Evolutionary conservation across 1,284 basidiomycete genomes (phyloP), one percentile per base, ranked within the genome.

Genomic region (Moesziomyces antarcticus): DNA sequence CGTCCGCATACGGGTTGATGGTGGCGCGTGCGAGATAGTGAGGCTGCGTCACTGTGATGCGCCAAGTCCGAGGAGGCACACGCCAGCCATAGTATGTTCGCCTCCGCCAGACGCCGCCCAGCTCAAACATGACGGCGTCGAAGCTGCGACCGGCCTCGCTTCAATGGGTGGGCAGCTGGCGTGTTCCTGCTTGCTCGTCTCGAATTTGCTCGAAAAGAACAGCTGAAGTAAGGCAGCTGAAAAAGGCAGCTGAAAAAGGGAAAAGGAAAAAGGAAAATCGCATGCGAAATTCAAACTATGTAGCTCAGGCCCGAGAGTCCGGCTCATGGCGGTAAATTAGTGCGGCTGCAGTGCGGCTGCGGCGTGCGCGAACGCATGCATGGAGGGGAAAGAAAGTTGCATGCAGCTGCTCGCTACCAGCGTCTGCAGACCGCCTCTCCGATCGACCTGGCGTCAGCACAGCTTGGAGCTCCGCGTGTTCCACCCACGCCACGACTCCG

Each of bases 311-410:
- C 21, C 20, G 9, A 45, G 21, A 25, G 25, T 3, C 1, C 4
- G 30, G 30, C 30, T 13, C 30, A 33, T 13, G 30, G 30, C 30
- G n/a, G n/a, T n/a, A n/a, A n/a, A n/a, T n/a, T n/a, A n/a, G n/a
- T 33, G 30, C 2, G 5, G 37, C 37, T 40, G 37, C 37, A 40
- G 37, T 40, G 37, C 37, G 37, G 37, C 37, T 18, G 30, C 30
- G 13, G 30, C 30, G 30, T 33, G 30, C 10, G 30, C 30, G 37
- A 40, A 18, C 37, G 18, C 24, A 46, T 18, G 37, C 37, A 40
- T 40, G 37, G 37, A 18, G 37, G 6, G 14, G 16, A 46, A 46
- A 18, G 25, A 46, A 25, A 46, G 45, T 46, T 46, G 45, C 45
- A 46, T 27, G 45, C 45, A 46, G 45, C 45, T 46, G 1, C 22